Base-by-base conservation (phyloP, 83 land plant species). In the Larix sibirica region DNA sequence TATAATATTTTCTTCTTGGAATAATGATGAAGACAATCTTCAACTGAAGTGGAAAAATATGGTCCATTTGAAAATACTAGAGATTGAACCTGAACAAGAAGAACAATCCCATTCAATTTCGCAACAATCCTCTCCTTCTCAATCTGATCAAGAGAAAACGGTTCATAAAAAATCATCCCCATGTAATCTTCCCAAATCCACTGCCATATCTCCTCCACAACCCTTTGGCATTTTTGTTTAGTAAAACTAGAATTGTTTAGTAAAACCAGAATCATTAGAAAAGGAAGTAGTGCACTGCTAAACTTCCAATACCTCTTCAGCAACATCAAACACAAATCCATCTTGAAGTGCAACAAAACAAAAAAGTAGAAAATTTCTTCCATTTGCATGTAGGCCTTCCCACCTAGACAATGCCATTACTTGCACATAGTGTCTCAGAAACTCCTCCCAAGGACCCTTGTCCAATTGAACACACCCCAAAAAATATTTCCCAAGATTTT, bases 91-190 rank as follows among this genome's bases (percentile, higher is more conserved):
- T 0, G 94, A 91, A 26, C 94, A 83, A 77, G 94, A 94, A 56
- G 94, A 94, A 65, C 92, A 89, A 77, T 89, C 89, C 5, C 86
- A 88, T 14, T 84, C 94, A 4, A 81, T 91, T 13, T 91, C 94
- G 0, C 94, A 89, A 54, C 81, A 85, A 60, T 89, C 94, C 17
- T 93, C 96, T 54, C 92, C 94, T 26, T 89, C 94, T n/a, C 92
- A 84, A 69, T 93, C 96, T 20, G 96, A 93, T 79, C 95, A 91
- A 67, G 95, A 93, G 79, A 90, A 87, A 61, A 69, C 87, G 38
- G 47, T 65, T 8, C 58, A 40, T 6, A 92, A 82, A 71, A 42
- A 80, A 6, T 50, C 75, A 8, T n/a, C 80, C 56, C 13, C 56
- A 50, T 50, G 56, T 50, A 50, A 50, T 50, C 56, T 50, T 50